Evolutionary conservation across 2,329 filamentous ascomycete genomes (phyloP).

Genomic region (Didymellaceae sp.): DNA sequence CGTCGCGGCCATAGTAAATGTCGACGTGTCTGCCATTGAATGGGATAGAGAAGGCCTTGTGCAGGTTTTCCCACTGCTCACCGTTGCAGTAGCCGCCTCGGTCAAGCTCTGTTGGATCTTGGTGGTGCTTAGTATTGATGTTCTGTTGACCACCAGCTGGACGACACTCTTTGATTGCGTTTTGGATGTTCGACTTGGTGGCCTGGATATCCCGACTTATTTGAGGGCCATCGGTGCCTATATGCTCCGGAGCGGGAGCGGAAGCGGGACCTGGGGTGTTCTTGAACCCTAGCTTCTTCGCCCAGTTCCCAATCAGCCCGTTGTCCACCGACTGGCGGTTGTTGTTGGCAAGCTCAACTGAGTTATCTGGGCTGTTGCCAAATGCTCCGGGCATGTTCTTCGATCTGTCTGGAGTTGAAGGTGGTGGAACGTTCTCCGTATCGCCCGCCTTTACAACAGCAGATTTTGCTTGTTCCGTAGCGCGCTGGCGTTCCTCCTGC

Average conservation of each 20-base stretch:
- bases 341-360: constrained; percentile 36
- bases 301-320: constrained; percentile 45
- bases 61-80: constrained; percentile 47
- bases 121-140: constrained; percentile 45
- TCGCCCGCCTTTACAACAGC: constrained; percentile 23
- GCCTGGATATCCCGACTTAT: constrained; percentile 44
- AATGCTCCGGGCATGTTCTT: constrained; percentile 48
- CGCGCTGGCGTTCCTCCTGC: constrained; percentile 63
- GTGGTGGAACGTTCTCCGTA: constrained; percentile 19
- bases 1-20: constrained; percentile 44
- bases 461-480: constrained; percentile 39
- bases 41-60: constrained; percentile 46
- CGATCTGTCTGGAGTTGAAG: constrained; percentile 39
- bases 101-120: constrained; percentile 47
- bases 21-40: constrained; percentile 44
- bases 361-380: constrained; percentile 42
- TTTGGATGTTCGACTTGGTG: constrained; percentile 46
- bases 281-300: constrained; percentile 47
- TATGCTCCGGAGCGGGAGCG: constrained; percentile 17
- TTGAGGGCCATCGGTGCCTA: constrained; percentile 40
- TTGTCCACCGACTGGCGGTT: constrained; percentile 31
- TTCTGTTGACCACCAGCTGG: constrained; percentile 41
- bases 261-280: constrained; percentile 27
- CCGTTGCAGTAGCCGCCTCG: constrained; percentile 48
- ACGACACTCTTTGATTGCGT: constrained; percentile 47